Evolutionary conservation across 1,284 basidiomycete genomes (phyloP), one percentile per base, ranked within the genome.

Genomic region (Schizophyllum amplum): DNA sequence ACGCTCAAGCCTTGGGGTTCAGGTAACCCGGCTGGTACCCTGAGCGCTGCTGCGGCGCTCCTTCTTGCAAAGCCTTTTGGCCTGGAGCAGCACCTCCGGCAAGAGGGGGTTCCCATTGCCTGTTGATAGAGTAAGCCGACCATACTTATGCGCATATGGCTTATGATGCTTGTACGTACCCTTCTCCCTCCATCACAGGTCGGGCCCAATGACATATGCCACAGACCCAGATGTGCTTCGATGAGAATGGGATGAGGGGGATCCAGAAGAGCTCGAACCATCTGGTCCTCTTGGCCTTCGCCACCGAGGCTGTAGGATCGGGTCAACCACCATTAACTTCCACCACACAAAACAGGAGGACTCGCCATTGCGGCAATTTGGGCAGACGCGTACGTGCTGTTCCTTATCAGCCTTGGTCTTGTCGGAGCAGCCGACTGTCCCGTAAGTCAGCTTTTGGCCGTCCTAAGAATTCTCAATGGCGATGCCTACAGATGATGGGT

Each of bases 191-290:
- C 4, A 17, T 3, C 17, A 42, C 17, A 9, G 65, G 65, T 4
- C 64, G 63, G 50, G 60, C 68, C 71, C 73, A 77, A 53, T 71
- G 71, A 57, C 75, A 77, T 52, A 73, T 75, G 27, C 64, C 67
- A 57, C 77, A 77, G 24, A 74, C 54, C 71, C 75, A 75, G 53
- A 77, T 65, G 55, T 72, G 71, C 58, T 75, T 72, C 58, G 65
- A 71, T n/a, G 71, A 72, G 52, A 77, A 64, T 13, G 76, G 76
- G 51, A 77, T 62, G 48, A 78, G 59, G 22, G 76, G 76, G 11
- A 78, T 65, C 64, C 71, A 78, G 68, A 74, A 77, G 33, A 78
- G 64, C 62, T 77, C 73, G 61, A 78, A 77, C 76, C 76, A 78
- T 24, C 66, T 71, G 24, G 68, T 74, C 53, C 64, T 71, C 64